These are phyloP conservation scores for Nectriaceae sp. DNA, from an alignment of 2,329 filamentous ascomycete species.

Conservation along the genomic window DNA sequence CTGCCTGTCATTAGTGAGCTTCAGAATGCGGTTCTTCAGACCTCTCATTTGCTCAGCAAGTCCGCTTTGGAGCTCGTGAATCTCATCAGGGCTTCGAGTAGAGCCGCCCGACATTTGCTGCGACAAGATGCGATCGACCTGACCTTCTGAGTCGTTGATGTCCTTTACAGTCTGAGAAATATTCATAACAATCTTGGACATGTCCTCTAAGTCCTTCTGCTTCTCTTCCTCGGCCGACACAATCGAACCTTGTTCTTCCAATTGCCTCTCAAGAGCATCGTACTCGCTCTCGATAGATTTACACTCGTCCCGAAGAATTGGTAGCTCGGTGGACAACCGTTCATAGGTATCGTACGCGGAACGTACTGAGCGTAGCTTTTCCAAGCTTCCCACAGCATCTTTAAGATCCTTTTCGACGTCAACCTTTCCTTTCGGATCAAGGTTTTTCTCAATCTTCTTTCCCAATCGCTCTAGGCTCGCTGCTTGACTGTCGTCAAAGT, in stretches of 20 bases:
- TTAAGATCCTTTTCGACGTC: slow-evolving; percentile 64
- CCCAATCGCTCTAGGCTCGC: slow-evolving; percentile 64
- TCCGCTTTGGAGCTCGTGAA: slow-evolving; percentile 73
- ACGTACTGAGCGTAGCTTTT: slow-evolving; percentile 62
- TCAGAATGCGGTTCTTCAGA: slow-evolving; percentile 64
- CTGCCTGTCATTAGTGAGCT: slow-evolving; percentile 71
- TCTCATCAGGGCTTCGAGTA: slow-evolving; percentile 76
- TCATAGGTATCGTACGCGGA: slow-evolving; percentile 74
- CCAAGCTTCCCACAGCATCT: slow-evolving; percentile 50
- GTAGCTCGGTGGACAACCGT: slow-evolving; percentile 71
- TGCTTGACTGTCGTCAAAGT: slow-evolving; percentile 62
- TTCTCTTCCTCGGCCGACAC: slow-evolving; percentile 66
- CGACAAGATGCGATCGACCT: slow-evolving; percentile 73
- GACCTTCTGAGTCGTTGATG: slow-evolving; percentile 67
- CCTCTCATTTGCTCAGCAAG: slow-evolving; percentile 67
- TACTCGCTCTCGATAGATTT: slow-evolving; percentile 62
- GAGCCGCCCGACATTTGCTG: slow-evolving; percentile 71
- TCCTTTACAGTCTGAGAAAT: slow-evolving; percentile 75
- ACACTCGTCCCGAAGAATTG: slow-evolving; percentile 65
- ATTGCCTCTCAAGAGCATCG: slow-evolving; percentile 57
- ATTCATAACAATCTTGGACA: slow-evolving; percentile 73
- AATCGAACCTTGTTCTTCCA: slow-evolving; percentile 68
- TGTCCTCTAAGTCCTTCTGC: slow-evolving; percentile 72
- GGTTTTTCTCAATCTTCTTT: slow-evolving; percentile 65
- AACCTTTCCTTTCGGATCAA: slow-evolving; percentile 63